phyloP scores from a whole-genome alignment of 495 filamentous ascomycete species.

The Stereocaulon alpinum region DNA sequence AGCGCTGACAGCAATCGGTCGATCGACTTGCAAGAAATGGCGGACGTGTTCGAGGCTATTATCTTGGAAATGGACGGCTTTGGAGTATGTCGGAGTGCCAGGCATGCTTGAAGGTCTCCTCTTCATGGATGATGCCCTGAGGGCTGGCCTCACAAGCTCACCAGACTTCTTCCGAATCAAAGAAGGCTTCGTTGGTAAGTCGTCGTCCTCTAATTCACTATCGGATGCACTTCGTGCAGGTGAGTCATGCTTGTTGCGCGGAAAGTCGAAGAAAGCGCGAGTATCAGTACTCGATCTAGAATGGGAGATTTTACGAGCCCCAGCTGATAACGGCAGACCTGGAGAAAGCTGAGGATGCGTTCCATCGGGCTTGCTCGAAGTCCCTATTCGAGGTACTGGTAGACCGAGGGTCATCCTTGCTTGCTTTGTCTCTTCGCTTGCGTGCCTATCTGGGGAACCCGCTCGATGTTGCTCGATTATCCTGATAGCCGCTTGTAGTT shows the following conservation, averaged over 20 bases:
- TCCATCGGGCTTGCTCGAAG: constrained; percentile 21
- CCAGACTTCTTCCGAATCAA: constrained; percentile 98
- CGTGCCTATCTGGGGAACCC: constrained; percentile 45
- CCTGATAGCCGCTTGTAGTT: constrained; percentile 74
- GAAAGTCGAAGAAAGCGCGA: constrained; percentile 38
- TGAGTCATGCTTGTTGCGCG: constrained; percentile 42
- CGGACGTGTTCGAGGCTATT: constrained; percentile 80
- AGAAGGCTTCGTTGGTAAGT: constrained; percentile 52
- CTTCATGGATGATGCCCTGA: constrained; percentile 58
- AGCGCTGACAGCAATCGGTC: constrained; percentile 87
- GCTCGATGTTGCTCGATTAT: constrained; percentile 60
- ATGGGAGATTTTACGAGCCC: constrained; percentile 63
- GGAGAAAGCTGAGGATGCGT: constrained; percentile 25
- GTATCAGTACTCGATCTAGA: constrained; percentile 77
- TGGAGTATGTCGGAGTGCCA: constrained; percentile 88
- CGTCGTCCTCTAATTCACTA: constrained; percentile 44
- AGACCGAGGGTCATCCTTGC: constrained; percentile 31
- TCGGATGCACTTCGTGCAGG: constrained; percentile 46
- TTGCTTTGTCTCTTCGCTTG: constrained; percentile 30
- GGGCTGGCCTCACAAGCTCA: constrained; percentile 85
- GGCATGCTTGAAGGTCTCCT: constrained; percentile 92
- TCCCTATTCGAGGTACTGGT: constrained; percentile 23
- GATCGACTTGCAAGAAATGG: constrained; percentile 87
- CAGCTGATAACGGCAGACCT: constrained; percentile 37
- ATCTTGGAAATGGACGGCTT: constrained; percentile 92